phyloP scores from a whole-genome alignment of 352 stramenopile species.

The Hyaloperonospora brassicae region DNA sequence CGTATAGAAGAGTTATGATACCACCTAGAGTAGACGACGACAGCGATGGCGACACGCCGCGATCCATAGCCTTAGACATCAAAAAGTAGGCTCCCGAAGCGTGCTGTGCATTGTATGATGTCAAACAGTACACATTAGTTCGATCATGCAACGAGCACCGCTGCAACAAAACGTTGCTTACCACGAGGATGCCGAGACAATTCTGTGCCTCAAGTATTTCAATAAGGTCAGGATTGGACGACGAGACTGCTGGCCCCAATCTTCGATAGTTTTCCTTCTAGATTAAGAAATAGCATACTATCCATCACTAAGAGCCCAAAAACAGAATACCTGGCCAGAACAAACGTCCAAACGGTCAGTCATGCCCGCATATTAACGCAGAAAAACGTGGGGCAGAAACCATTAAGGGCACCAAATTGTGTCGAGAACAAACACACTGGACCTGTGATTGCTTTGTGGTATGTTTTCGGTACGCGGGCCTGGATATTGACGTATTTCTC shows the following conservation, averaged over 20 bases:
- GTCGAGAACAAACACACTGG: slow-evolving; percentile 74
- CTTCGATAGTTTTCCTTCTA: slow-evolving; percentile 81
- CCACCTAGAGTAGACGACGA: slow-evolving; percentile 34
- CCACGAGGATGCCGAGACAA: slow-evolving; percentile 81
- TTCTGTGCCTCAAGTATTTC: slow-evolving; percentile 80
- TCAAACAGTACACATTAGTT: not conserved
- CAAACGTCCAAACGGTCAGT: not conserved
- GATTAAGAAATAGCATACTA: slow-evolving; percentile 87
- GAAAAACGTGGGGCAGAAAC: slow-evolving; percentile 21
- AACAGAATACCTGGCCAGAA: slow-evolving; percentile 64
- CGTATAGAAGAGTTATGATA: slow-evolving; percentile 57
- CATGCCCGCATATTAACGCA: not conserved
- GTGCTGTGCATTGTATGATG: slow-evolving; percentile 36
- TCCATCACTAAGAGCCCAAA: slow-evolving; percentile 90
- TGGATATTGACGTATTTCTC: slow-evolving; percentile 90
- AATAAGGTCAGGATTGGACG: slow-evolving; percentile 66
- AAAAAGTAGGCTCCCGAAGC: slow-evolving; percentile 75
- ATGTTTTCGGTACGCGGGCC: slow-evolving; percentile 85
- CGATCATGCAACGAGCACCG: not conserved
- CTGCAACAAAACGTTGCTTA: slow-evolving; percentile 24
- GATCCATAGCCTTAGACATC: slow-evolving; percentile 39
- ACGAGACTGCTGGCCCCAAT: slow-evolving; percentile 64
- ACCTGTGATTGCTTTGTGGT: slow-evolving; percentile 83
- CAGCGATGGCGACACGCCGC: slow-evolving; percentile 19
- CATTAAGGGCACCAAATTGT: slow-evolving; percentile 90